Conservation (phyloP, 176 grass and related monocot genomes). For the Panicum miliaceum region DNA sequence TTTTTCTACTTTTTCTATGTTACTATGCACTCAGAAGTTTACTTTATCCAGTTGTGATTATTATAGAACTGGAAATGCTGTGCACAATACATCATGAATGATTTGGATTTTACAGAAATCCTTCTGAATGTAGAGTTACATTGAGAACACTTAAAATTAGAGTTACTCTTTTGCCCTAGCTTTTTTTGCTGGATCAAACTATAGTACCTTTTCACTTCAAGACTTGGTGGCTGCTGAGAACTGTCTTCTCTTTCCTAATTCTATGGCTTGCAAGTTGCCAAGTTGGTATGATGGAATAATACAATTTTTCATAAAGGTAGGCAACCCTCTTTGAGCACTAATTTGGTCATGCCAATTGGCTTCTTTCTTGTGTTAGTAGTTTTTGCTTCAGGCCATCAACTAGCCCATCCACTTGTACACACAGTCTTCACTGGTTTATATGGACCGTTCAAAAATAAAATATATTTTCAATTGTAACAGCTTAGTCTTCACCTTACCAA, state of each 20-base stretch:
- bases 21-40: conserved; percentile 22
- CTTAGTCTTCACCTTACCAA: conserved; percentile 21
- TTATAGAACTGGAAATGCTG: neutral
- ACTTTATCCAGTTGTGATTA: neutral
- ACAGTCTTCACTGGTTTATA: conserved; percentile 18
- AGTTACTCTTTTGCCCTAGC: conserved; percentile 6
- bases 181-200: conserved; percentile 2
- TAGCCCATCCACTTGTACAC: neutral
- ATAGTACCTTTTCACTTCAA: conserved; percentile 17
- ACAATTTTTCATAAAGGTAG: neutral
- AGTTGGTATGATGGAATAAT: conserved; percentile 20
- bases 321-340: conserved; percentile 26
- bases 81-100: neutral
- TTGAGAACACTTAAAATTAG: neutral
- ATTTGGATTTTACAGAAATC: conserved; percentile 3
- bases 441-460: neutral
- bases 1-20: conserved; percentile 6
- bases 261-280: conserved; percentile 42
- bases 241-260: conserved; percentile 23
- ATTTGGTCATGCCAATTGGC: neutral
- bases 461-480: conserved; percentile 12
- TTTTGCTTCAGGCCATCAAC: conserved; percentile 10
- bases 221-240: conserved; percentile 18
- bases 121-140: neutral
- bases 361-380: neutral